Percentiles rank a stretch among this genome's conserved stretches.
Evolutionary conservation across 2,329 filamentous ascomycete genomes (phyloP).

Genomic region (Botryotinia calthae): DNA sequence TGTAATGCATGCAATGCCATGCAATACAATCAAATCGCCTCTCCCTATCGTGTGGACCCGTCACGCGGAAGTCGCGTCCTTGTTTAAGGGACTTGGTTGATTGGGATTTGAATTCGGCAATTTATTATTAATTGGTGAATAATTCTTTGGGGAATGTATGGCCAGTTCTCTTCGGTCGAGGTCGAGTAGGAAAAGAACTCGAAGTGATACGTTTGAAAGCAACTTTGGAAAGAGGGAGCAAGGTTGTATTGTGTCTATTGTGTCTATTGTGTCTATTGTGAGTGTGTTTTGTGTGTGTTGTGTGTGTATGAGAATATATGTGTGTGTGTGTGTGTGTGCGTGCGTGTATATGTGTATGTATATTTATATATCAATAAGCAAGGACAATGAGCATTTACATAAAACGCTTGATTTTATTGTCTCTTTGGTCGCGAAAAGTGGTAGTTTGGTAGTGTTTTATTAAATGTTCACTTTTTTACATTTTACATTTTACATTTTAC

Average conservation of each 20-base stretch:
- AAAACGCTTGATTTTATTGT: neutral
- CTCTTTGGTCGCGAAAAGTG: conserved; percentile 13
- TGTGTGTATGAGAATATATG: too few species aligned
- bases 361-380: neutral
- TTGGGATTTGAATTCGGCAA: too few species aligned
- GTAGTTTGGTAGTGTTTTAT: neutral
- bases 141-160: too few species aligned
- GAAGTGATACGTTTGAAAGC: too few species aligned
- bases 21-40: neutral
- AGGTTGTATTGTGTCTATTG: too few species aligned
- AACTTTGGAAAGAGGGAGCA: too few species aligned
- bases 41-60: conserved; percentile 1
- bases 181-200: too few species aligned
- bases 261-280: neutral
- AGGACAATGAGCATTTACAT: neutral
- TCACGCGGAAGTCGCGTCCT: conserved; percentile 21
- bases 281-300: neutral
- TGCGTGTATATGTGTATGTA: neutral
- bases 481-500: neutral
- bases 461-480: neutral
- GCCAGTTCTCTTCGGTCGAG: too few species aligned
- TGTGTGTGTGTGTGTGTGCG: neutral
- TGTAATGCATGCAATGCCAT: neutral
- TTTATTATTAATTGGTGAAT: too few species aligned
- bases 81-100: conserved; percentile 6